Evolutionary conservation across 148 eudicot species (phyloP).

Genomic region (Pouteria glomerata): DNA sequence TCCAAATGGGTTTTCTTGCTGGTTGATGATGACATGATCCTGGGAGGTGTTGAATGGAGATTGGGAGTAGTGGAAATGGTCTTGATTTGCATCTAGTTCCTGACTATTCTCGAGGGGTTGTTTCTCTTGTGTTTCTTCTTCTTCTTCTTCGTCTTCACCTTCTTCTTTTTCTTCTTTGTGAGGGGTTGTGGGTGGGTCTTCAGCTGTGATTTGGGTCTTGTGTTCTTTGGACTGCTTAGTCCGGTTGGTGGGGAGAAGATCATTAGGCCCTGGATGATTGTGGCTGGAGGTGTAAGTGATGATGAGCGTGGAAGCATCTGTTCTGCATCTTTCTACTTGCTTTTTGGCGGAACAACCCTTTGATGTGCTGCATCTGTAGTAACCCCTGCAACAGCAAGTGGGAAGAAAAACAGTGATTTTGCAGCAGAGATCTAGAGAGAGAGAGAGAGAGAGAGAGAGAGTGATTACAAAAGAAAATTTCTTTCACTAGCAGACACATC

Average conservation of each 20-base stretch:
- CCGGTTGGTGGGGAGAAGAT: background rate
- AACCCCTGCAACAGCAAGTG: constrained; percentile 53
- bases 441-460: background rate
- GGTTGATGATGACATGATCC: constrained; percentile 18
- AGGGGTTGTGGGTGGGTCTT: constrained; percentile 5
- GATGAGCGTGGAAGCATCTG: constrained; percentile 55
- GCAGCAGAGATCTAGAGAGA: too few relatives aligned
- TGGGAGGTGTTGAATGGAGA: constrained; percentile 25
- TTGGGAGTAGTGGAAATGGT: constrained; percentile 28
- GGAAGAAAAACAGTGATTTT: background rate
- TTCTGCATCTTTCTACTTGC: constrained; percentile 74
- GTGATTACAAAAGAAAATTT: background rate
- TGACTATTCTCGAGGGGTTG: background rate
- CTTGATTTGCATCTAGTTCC: constrained; percentile 14
- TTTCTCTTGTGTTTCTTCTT: constrained; percentile 11
- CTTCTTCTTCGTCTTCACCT: too few relatives aligned
- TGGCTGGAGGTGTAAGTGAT: constrained; percentile 68
- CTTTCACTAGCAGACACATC: too few relatives aligned
- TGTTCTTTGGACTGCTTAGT: constrained; percentile 8
- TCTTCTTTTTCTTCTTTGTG: too few relatives aligned
- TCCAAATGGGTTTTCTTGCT: constrained; percentile 19
- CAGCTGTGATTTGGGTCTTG: constrained; percentile 1
- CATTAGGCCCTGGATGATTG: constrained; percentile 39
- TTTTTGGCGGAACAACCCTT: constrained; percentile 80
- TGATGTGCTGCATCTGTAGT: constrained; percentile 76